Conservation (phyloP, 1,284 basidiomycete genomes). For the Trichosporon sp. region DNA sequence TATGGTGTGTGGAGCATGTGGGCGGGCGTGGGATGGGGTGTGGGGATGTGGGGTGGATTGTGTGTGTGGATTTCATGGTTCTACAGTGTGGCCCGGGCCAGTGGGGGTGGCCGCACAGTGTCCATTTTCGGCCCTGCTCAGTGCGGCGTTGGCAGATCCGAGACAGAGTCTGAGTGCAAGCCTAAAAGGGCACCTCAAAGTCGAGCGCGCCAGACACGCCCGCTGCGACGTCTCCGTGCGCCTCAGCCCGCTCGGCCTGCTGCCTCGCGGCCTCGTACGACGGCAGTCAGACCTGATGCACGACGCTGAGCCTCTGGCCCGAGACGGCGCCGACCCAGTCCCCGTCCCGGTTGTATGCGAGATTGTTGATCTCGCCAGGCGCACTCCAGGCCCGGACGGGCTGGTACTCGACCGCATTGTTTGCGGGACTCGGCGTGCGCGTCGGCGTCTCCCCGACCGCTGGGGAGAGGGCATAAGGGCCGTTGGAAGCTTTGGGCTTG, state of each 20-base stretch:
- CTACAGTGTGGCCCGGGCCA: no score
- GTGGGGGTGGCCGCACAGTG: no score
- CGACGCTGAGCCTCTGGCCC: conserved; percentile 76
- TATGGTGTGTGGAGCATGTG: no score
- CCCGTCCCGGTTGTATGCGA: conserved; percentile 71
- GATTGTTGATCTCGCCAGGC: conserved; percentile 75
- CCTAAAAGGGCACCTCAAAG: conserved; percentile 1
- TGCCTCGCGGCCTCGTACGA: background rate
- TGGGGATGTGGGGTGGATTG: background rate
- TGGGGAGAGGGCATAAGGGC: conserved; percentile 38
- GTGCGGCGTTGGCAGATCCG: no score
- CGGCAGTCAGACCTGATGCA: conserved; percentile 63
- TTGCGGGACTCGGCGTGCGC: conserved; percentile 62
- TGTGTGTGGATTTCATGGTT: background rate
- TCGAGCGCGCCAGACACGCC: background rate
- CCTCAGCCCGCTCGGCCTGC: background rate
- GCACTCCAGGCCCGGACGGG: conserved; percentile 82
- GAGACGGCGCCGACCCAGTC: conserved; percentile 90
- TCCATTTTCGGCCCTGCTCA: no score
- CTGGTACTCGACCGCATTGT: conserved; percentile 61
- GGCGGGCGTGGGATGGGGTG: no score
- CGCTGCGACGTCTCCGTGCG: background rate
- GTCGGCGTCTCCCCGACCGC: conserved; percentile 64
- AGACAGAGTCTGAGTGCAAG: no score
- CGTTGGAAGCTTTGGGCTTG: conserved; percentile 18